Conservation (phyloP, 2,329 filamentous ascomycete genomes). For the Arthrobotrys entomopaga region DNA sequence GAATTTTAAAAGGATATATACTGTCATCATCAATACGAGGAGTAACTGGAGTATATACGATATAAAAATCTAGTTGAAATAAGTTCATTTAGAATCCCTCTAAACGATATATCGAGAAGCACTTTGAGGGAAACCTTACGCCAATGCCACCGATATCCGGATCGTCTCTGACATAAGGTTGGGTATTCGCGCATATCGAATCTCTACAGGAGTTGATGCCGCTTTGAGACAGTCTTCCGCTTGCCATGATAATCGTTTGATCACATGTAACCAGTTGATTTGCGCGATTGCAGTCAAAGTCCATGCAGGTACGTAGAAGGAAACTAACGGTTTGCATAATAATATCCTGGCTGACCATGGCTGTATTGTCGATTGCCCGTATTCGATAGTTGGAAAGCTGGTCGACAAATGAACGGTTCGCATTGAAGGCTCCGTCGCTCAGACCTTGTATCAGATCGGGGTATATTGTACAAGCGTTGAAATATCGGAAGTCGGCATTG, state of each 20-base stretch:
- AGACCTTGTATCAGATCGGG: slow-evolving; percentile 36
- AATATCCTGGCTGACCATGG: slow-evolving; percentile 33
- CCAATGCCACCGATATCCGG: slow-evolving; percentile 52
- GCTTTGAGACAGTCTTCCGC: slow-evolving; percentile 11
- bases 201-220: slow-evolving; percentile 23
- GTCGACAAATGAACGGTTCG: slow-evolving; percentile 39
- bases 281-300: slow-evolving; percentile 37
- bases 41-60: slow-evolving; percentile 50
- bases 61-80: slow-evolving; percentile 42
- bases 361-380: slow-evolving; percentile 16
- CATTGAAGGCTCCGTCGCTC: slow-evolving; percentile 18
- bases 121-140: slow-evolving; percentile 13
- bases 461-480: slow-evolving; percentile 47
- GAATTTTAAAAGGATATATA: slow-evolving; percentile 47
- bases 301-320: slow-evolving; percentile 22
- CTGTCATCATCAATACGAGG: slow-evolving; percentile 47
- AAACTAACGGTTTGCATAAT: slow-evolving; percentile 22
- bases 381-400: slow-evolving; percentile 37
- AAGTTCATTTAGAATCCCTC: not conserved
- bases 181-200: slow-evolving; percentile 41
- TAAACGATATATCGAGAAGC: not conserved
- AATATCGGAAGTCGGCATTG: slow-evolving; percentile 28
- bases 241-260: slow-evolving; percentile 6
- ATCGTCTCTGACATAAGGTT: slow-evolving; percentile 41
- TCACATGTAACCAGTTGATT: slow-evolving; percentile 16